phyloP scores from a whole-genome alignment of 805 yeast species.

The Sugiyamaella floridensis region DNA sequence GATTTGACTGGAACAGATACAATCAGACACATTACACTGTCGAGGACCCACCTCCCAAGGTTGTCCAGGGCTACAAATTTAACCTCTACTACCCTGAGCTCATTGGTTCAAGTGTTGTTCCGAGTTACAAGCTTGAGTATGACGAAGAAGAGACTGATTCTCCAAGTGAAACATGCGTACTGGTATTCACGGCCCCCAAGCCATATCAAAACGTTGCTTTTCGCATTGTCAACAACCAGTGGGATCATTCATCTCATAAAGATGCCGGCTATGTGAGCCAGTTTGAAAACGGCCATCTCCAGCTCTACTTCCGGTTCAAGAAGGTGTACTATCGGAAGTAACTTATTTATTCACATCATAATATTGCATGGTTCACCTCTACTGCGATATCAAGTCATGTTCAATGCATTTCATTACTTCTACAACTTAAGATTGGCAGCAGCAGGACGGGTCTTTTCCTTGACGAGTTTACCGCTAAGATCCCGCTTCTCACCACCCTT shows the following conservation, averaged over 20 bases:
- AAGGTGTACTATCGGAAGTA: constrained; percentile 24
- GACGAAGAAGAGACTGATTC: constrained; percentile 10
- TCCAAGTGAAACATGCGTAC: constrained; percentile 24
- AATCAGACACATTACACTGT: constrained; percentile 30
- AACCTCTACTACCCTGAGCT: constrained; percentile 32
- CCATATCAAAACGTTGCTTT: constrained; percentile 32
- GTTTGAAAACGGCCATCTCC: constrained; percentile 32
- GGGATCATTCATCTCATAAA: constrained; percentile 29
- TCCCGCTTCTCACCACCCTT: constrained; percentile 70
- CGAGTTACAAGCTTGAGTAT: constrained; percentile 27
- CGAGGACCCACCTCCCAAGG: constrained; percentile 34
- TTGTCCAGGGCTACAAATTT: constrained; percentile 33
- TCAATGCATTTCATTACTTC: neutral
- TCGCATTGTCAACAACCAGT: constrained; percentile 29
- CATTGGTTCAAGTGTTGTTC: constrained; percentile 21
- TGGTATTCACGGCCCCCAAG: constrained; percentile 29
- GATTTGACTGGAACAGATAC: constrained; percentile 34
- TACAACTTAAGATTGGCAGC: constrained; percentile 30
- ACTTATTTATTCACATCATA: constrained; percentile 8
- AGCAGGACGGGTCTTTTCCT: constrained; percentile 29
- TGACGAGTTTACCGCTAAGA: constrained; percentile 58
- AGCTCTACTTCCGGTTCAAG: constrained; percentile 33
- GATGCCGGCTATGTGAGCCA: constrained; percentile 25
- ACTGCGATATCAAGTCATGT: too few species aligned
- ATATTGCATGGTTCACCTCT: neutral